Percentiles rank a stretch among this genome's conserved stretches.
These are phyloP conservation scores for Medicago ruthenica DNA, from an alignment of 306 rosid species.

Conservation along the genomic window DNA sequence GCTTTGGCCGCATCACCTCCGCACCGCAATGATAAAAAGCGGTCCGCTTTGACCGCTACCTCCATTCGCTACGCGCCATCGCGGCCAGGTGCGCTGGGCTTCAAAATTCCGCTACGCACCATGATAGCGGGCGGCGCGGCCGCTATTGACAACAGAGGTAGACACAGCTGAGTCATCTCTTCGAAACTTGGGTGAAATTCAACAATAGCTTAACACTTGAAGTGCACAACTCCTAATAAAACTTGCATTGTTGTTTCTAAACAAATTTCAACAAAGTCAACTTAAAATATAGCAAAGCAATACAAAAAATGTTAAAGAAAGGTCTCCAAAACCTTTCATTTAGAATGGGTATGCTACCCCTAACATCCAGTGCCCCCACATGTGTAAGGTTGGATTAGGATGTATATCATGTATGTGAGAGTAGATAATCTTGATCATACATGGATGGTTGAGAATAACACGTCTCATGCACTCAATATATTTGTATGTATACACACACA, in stretches of 20 bases:
- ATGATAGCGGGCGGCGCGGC: too few relatives aligned
- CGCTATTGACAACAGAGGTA: too few relatives aligned
- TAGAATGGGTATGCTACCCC: neutral
- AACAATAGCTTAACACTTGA: too few relatives aligned
- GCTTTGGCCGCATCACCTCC: too few relatives aligned
- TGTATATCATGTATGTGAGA: neutral
- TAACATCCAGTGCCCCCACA: neutral
- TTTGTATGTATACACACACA: neutral
- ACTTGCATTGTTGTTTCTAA: neutral
- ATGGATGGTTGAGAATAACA: conserved; percentile 4
- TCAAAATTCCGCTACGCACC: too few relatives aligned
- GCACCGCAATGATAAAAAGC: too few relatives aligned
- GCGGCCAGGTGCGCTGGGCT: too few relatives aligned
- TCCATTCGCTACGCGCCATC: too few relatives aligned
- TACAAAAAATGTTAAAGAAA: neutral
- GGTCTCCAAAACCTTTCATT: neutral
- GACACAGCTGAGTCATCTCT: neutral
- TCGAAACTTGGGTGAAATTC: too few relatives aligned
- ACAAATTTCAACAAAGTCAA: neutral
- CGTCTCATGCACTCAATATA: neutral
- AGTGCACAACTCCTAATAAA: neutral
- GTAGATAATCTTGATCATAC: conserved; percentile 11
- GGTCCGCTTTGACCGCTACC: too few relatives aligned
- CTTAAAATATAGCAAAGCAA: neutral
- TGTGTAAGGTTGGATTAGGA: neutral